phyloP scores from a whole-genome alignment of 139 green algal genomes.

The Tetradesmus obliquus region DNA sequence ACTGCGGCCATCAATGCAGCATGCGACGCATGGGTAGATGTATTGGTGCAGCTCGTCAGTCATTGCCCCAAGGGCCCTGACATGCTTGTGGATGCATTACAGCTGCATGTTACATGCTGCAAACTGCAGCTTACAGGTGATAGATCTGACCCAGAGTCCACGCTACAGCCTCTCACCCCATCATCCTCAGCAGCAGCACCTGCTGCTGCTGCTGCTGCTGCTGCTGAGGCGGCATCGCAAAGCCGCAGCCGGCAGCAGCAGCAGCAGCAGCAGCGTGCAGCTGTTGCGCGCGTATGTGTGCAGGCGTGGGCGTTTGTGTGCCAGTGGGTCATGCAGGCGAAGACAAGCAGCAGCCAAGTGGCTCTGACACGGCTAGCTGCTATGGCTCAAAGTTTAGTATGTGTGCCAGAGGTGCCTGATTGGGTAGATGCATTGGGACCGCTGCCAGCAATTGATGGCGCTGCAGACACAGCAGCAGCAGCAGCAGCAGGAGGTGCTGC shows the following conservation, averaged over 20 bases:
- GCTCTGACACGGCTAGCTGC: slow-evolving; percentile 20
- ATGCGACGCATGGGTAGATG: slow-evolving; percentile 2
- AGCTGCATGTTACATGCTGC: slow-evolving; percentile 42
- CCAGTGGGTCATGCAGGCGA: slow-evolving; percentile 46
- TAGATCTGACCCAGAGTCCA: background rate
- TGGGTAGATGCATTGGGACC: background rate
- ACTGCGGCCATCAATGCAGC: background rate
- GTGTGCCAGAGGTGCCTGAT: background rate
- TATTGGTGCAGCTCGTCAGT: slow-evolving; percentile 13
- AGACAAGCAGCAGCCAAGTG: background rate
- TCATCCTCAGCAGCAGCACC: background rate
- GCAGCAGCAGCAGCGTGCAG: slow-evolving; percentile 1
- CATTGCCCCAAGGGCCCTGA: slow-evolving; percentile 40
- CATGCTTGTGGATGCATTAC: slow-evolving; percentile 28
- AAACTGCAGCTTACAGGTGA: background rate
- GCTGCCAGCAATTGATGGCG: background rate
- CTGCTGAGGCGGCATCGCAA: background rate
- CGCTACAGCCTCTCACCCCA: background rate
- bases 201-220: background rate
- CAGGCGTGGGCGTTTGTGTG: slow-evolving; percentile 42
- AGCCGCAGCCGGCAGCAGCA: background rate
- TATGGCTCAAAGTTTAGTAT: slow-evolving; percentile 11
- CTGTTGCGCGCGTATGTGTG: background rate
- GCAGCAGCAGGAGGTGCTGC: background rate
- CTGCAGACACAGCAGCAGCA: background rate